Conservation (phyloP, 257 asterid species). For the Solanum habrochaites region DNA sequence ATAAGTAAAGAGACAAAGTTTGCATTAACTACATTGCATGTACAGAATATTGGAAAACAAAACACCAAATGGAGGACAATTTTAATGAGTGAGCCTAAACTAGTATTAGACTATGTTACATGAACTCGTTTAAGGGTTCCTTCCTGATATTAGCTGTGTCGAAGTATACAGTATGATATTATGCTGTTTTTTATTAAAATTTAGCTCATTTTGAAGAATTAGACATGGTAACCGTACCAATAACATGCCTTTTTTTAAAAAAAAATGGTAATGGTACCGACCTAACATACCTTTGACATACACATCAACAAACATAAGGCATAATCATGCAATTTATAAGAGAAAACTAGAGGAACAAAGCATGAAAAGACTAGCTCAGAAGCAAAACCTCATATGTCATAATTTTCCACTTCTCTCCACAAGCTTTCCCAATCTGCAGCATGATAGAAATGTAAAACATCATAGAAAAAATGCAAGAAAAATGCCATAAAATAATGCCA, state of each 20-base stretch:
- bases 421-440: conserved; percentile 87
- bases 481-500: background rate
- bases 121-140: background rate
- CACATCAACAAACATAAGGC: background rate
- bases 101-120: background rate
- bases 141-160: background rate
- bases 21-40: background rate
- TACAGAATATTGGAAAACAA: background rate
- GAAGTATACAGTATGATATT: background rate
- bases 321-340: background rate
- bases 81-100: background rate
- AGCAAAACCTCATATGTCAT: conserved; percentile 75
- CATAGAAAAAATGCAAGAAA: background rate
- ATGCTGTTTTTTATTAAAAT: background rate
- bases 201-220: background rate
- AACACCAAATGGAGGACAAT: background rate
- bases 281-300: background rate
- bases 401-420: conserved; percentile 93
- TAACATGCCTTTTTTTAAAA: too few relatives aligned
- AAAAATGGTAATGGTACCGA: background rate
- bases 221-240: background rate
- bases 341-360: background rate
- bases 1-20: background rate
- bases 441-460: background rate
- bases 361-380: background rate